Evolutionary conservation across 163 green algal genomes (phyloP).

Genomic region (Volvox carteri): DNA sequence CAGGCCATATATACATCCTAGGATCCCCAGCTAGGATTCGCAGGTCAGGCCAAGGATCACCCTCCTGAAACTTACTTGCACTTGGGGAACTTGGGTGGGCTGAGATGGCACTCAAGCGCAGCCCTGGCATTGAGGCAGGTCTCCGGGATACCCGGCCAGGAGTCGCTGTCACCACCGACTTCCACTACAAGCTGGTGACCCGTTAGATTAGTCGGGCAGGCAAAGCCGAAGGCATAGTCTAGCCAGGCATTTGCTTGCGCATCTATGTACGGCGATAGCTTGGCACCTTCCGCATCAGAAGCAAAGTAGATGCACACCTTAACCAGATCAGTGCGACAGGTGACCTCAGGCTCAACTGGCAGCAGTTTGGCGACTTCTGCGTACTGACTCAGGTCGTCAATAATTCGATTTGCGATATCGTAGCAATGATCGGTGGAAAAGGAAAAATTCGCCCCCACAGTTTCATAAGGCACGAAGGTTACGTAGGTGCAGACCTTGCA

Average conservation of each 20-base stretch:
- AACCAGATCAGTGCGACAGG: neutral
- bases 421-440: too few species aligned
- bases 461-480: too few species aligned
- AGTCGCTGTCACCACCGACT: neutral
- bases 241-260: neutral
- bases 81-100: neutral
- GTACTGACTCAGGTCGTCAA: too few species aligned
- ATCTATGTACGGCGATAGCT: neutral
- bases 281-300: neutral
- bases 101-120: neutral
- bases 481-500: conserved; percentile 7
- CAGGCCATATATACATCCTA: too few species aligned
- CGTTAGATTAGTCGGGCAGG: neutral
- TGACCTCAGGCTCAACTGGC: too few species aligned
- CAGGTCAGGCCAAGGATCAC: too few species aligned
- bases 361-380: too few species aligned
- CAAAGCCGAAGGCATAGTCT: neutral
- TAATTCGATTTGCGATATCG: too few species aligned
- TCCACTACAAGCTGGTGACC: neutral
- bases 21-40: too few species aligned
- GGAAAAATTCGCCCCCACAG: too few species aligned
- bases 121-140: neutral
- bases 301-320: neutral
- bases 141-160: neutral
- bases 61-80: conserved; percentile 11